Evolutionary conservation across 345 rosid species (phyloP), one percentile per base, ranked within the genome.

Genomic region (Eucalyptus urophylla): DNA sequence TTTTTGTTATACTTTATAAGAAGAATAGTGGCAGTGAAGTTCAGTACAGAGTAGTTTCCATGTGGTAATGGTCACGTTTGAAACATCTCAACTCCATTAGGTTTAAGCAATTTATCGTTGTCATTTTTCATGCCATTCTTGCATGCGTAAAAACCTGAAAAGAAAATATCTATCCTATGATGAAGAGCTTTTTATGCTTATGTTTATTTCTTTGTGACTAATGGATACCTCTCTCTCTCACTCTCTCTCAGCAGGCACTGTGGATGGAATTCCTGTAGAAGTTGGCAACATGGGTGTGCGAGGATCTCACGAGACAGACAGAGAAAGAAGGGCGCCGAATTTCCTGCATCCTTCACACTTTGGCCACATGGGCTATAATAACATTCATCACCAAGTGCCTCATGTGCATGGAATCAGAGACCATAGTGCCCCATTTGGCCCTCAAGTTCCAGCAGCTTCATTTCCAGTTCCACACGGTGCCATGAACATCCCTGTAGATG

Each of bases 321-420:
- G 93, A 88, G 92, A 62, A 91, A 93, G 95, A 92, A 93, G 91
- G 92, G 89, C 95, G 88, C 37, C 91, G 16, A 87, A 90, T 86
- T 93, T 92, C 90, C 89, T 91, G 49, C 94, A 90, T 88, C 92
- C 93, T 58, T 89, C 94, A 67, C 93, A 91, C 65, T 88, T 87
- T 80, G 91, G 93, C 91, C 86, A 53, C 50, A n/a, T 90, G 60
- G 92, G 88, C 88, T 94, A 89, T 87, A 91, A 90, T 80, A 90
- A 90, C 90, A 88, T 90, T 91, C 94, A 93, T 91, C 95, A 93
- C 45, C 93, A 89, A 5, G 65, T 91, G 80, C 95, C 91, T 17
- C 95, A 93, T 72, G 89, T 93, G 37, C 98, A 93, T 91, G 96
- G 94, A 89, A 91, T 92, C 89, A 93, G 97, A 90, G 95, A 94